Percentiles rank a stretch among this genome's conserved stretches.
Evolutionary conservation across 441 rosid genomes (phyloP).

Genomic region (Viola pubescens): DNA sequence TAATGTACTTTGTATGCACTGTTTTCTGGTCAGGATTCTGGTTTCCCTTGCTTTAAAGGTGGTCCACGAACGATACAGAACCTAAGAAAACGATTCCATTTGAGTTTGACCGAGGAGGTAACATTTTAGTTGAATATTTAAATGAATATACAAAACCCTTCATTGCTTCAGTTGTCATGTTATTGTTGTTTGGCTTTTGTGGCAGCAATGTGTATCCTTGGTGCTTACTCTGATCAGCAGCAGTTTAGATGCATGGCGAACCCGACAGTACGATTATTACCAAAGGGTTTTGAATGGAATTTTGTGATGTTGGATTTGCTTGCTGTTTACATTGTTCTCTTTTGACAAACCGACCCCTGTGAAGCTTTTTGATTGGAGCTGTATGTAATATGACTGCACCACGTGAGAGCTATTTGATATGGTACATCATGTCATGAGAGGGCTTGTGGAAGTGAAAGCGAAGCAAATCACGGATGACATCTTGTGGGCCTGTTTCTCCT

Average conservation of each 20-base stretch:
- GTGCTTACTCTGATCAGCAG: constrained; percentile 93
- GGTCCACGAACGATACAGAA: constrained; percentile 88
- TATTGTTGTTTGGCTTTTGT: constrained; percentile 19
- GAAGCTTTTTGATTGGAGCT: constrained; percentile 19
- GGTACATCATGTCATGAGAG: constrained; percentile 2
- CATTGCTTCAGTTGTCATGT: constrained; percentile 14
- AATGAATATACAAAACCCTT: constrained; percentile 8
- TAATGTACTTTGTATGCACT: not conserved
- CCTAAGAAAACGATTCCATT: constrained; percentile 80
- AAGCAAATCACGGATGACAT: constrained; percentile 10
- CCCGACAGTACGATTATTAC: constrained; percentile 94
- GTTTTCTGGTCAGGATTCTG: constrained; percentile 60
- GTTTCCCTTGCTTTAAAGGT: constrained; percentile 95
- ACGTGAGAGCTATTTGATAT: constrained; percentile 7
- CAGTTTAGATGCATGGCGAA: constrained; percentile 98
- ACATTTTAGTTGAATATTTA: constrained; percentile 4
- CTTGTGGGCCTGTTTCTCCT: constrained; percentile 21
- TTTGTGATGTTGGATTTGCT: constrained; percentile 35
- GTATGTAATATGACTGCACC: constrained; percentile 9
- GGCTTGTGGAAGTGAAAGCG: constrained; percentile 6
- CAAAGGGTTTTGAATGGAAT: constrained; percentile 94
- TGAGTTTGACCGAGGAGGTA: constrained; percentile 93
- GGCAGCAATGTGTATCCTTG: constrained; percentile 92
- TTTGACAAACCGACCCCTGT: constrained; percentile 15
- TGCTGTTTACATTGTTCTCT: constrained; percentile 3